Base-by-base conservation (phyloP, 306 rosid genomes). In the Begonia masoniana region DNA sequence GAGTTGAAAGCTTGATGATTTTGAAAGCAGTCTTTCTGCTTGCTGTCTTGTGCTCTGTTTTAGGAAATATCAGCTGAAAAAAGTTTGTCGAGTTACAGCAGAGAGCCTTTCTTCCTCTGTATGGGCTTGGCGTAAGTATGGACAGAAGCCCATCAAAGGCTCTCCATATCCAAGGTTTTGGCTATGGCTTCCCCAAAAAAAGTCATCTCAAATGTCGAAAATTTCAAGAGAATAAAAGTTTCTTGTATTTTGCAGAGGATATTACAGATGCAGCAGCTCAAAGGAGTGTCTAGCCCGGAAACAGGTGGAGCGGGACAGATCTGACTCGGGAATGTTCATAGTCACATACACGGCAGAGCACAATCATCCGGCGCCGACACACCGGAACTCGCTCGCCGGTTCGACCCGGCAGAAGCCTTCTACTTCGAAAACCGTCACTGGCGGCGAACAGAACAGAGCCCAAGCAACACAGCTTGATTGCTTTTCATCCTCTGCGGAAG, bases 61-160 rank as follows among this genome's bases (percentile, higher is more conserved):
- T 71, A 87, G 96, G 67, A 87, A 87, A 82, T 83, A 83, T 51
- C 84, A 76, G 66, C 75, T 80, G 2, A 87, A 87, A 78, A 83
- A 78, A 66, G 94, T 83, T 46, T 78, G 86, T 56, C 81, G 80
- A 52, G 96, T 87, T 3, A 86, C 96, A 3, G 88, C 82, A 4
- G 96, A 87, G 66, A 65, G 64, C 51, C 79, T 87, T 21, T 78
- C 89, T 13, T 80, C 96, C 15, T 94, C 83, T 24, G 65, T 80
- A 16, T 87, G 96, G 96, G 94, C 96, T 52, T 87, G 96, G 96
- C 69, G 96, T 58, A 87, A 87, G 66, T 87, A 87, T 58, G 96
- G 96, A 7, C 96, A 87, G 55, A 87, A 87, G 72, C 96, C 96
- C 68, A 87, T 87, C 41, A 87, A 87, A 64, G 96, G 96, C 26